Conservation (phyloP, 768 basidiomycete genomes). For the Phylloporus scabripes region DNA sequence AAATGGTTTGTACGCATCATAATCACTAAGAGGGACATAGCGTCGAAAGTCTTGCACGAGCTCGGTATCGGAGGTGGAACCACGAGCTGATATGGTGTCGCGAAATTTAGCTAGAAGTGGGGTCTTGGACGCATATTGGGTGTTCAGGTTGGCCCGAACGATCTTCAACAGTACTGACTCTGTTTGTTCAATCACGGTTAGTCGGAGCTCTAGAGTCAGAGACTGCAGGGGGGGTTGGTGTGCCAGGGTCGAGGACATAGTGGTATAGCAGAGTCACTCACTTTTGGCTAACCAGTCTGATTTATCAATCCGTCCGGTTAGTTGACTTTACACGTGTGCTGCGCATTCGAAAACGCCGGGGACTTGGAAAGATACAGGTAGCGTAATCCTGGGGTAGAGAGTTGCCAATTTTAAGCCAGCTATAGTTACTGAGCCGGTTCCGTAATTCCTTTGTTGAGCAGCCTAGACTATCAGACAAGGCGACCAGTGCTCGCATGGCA, state of each 20-base stretch:
- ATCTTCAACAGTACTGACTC: neutral
- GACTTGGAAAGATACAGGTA: no score
- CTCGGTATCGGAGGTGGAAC: neutral
- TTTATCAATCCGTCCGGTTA: neutral
- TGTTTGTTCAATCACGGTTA: neutral
- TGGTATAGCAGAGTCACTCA: neutral
- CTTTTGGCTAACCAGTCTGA: neutral
- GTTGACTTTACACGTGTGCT: no score
- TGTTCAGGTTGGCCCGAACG: neutral
- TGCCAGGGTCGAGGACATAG: neutral
- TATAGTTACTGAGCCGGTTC: no score
- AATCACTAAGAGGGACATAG: neutral
- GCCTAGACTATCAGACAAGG: no score
- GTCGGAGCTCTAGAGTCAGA: neutral
- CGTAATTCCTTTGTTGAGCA: no score
- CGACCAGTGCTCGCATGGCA: no score
- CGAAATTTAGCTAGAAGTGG: neutral
- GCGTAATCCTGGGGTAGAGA: no score
- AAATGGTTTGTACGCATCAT: slow-evolving; percentile 9
- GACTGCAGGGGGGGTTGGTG: neutral
- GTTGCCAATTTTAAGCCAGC: no score
- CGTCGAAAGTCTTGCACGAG: slow-evolving; percentile 2
- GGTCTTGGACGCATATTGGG: slow-evolving; percentile 1
- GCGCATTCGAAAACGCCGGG: no score
- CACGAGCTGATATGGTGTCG: no score